Evolutionary conservation across 345 rosid species (phyloP).

Genomic region (Linum trigynum): DNA sequence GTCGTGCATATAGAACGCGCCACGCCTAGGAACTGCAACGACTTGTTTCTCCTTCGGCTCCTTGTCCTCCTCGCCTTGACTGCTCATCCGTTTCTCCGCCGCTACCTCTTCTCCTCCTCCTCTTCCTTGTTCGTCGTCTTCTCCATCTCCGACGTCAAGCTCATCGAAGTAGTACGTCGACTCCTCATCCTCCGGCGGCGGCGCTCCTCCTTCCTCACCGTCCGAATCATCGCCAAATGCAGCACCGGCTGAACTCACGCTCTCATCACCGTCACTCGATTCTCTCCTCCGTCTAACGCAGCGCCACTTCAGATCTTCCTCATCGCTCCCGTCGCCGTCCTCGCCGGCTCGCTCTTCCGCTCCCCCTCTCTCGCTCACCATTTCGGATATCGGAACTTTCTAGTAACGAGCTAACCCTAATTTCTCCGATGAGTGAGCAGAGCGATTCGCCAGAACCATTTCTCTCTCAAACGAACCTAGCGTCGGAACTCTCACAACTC

Average conservation of each 20-base stretch:
- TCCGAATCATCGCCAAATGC: constrained; percentile 13
- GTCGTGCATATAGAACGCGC: constrained; percentile 24
- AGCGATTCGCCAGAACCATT: too few species aligned
- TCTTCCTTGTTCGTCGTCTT: constrained; percentile 2
- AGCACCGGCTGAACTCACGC: neutral
- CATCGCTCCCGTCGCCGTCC: constrained; percentile 2
- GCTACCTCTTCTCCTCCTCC: neutral
- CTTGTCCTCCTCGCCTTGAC: neutral
- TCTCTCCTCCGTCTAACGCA: constrained; percentile 11
- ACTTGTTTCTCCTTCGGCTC: constrained; percentile 5
- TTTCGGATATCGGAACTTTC: too few species aligned
- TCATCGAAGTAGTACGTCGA: neutral
- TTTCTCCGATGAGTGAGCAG: too few species aligned
- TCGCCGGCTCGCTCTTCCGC: too few species aligned
- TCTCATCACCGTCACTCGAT: constrained; percentile 8
- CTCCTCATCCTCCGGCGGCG: constrained; percentile 4
- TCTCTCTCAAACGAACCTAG: too few species aligned
- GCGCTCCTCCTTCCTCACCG: constrained; percentile 10
- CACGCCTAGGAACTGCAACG: constrained; percentile 6
- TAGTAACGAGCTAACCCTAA: too few species aligned
- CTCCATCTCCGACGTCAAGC: neutral
- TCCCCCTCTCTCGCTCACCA: too few species aligned
- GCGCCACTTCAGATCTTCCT: neutral
- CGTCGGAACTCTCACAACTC: too few species aligned
- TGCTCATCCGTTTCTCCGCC: neutral